Evolutionary conservation across 108 stramenopile genomes (phyloP), one percentile per base, ranked within the genome.

Genomic region (Heterococcus sp.): DNA sequence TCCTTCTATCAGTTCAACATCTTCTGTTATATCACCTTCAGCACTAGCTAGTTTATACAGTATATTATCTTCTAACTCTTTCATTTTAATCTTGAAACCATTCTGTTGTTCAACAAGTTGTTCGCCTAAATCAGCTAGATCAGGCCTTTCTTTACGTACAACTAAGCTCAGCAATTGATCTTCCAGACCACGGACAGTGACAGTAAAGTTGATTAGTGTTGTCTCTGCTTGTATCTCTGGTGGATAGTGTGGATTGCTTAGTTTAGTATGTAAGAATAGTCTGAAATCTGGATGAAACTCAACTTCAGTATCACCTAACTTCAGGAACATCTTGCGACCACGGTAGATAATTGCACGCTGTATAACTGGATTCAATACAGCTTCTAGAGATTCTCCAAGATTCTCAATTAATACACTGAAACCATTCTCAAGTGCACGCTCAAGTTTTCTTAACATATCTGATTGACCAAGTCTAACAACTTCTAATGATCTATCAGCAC

Each of bases 191-290:
- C 39, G 65, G 72, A 87, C 70, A 8, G 93, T 92, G 36, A 92
- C 93, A 0, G 92, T 92, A 73, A 93, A 93, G 83, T 93, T 93
- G 68, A 92, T 79, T 8, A 93, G 72, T 21, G 93, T 90, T 2
- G 90, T 88, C 76, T 92, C 92, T 5, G 93, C 91, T 84, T 92
- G 92, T 30, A 93, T 91, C 82, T 93, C 93, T 31, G 93, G 92
- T 26, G 92, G 93, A 84, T 91, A 93, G 64, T 91, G 91, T 35
- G 93, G 92, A 72, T 92, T 92, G 46, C 83, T 77, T 38, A 92
- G 72, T 76, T 92, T 92, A 1, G 92, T 92, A 83, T 93, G 93
- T 38, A 93, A 79, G 65, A 90, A 92, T 5, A 93, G 90, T 33
- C 89, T 75, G 88, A 93, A 93, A 31, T 92, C 79, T 21, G 90